Conservation (phyloP, 331 rosid genomes). For the Rosa hybrid region DNA sequence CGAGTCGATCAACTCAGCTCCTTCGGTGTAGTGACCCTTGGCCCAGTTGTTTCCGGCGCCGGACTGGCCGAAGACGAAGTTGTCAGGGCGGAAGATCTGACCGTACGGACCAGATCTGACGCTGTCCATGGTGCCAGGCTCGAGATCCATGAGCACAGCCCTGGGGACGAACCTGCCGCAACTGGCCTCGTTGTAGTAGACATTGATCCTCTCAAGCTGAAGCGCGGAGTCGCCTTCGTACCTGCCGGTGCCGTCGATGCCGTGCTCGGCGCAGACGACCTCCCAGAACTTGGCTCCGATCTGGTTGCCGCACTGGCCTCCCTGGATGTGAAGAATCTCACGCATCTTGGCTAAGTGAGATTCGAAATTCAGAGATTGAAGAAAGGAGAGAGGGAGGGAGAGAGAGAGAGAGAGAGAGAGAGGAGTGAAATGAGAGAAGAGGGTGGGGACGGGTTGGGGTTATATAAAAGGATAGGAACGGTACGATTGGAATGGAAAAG, state of each 20-base stretch:
- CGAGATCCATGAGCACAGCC: conserved; percentile 75
- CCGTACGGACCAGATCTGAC: conserved; percentile 56
- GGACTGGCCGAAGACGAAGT: conserved; percentile 58
- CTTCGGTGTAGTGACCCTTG: conserved; percentile 68
- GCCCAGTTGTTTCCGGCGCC: conserved; percentile 78
- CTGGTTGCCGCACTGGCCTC: conserved; percentile 71
- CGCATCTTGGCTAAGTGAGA: conserved; percentile 43
- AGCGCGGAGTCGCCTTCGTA: conserved; percentile 49
- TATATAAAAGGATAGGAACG: conserved; percentile 27
- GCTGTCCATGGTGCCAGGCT: conserved; percentile 78
- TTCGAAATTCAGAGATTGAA: background rate
- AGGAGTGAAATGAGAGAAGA: background rate
- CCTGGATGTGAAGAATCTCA: conserved; percentile 66
- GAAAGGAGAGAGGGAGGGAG: background rate
- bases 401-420: background rate
- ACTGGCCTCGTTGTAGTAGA: conserved; percentile 67
- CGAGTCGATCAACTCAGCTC: conserved; percentile 65
- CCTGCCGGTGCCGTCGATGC: conserved; percentile 60
- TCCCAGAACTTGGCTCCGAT: conserved; percentile 73
- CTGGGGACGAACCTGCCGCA: conserved; percentile 61
- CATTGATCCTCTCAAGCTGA: conserved; percentile 66
- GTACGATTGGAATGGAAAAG: conserved; percentile 17
- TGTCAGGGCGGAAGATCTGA: conserved; percentile 61
- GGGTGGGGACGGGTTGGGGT: conserved; percentile 46
- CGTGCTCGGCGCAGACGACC: conserved; percentile 64